These are phyloP conservation scores for Gossypium arboreum DNA, from an alignment of 345 rosid genomes.

Conservation along the genomic window DNA sequence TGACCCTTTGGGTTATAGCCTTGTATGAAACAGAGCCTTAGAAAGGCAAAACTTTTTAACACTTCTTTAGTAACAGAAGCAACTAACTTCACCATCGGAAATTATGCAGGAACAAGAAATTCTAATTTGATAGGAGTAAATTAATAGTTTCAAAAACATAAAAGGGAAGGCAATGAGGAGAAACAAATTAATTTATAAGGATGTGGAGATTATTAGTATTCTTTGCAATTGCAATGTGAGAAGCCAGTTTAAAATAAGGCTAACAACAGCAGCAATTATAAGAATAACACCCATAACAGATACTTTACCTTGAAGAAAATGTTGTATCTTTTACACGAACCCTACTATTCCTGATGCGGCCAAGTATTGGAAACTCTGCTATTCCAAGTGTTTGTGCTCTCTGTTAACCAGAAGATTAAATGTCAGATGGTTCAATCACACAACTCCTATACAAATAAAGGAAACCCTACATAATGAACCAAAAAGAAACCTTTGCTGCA, in stretches of 20 bases:
- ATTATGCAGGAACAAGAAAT: background rate
- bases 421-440: background rate
- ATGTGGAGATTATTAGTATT: background rate
- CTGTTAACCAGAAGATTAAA: slow-evolving; percentile 33
- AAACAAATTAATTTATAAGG: background rate
- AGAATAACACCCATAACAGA: background rate
- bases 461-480: background rate
- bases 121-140: background rate
- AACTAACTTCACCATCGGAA: background rate
- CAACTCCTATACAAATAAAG: slow-evolving; percentile 11
- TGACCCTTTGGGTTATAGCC: background rate
- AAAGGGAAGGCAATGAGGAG: background rate
- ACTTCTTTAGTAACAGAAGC: background rate
- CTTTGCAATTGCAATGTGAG: background rate
- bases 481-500: slow-evolving; percentile 5
- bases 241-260: background rate
- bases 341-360: slow-evolving; percentile 81
- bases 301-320: slow-evolving; percentile 80
- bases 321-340: slow-evolving; percentile 84
- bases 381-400: slow-evolving; percentile 85
- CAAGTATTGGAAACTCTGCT: slow-evolving; percentile 80
- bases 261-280: background rate
- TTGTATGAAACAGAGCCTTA: background rate
- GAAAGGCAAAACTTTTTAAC: background rate
- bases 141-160: background rate